Evolutionary conservation across 345 rosid species (phyloP).

Genomic region (Moringa oleifera): DNA sequence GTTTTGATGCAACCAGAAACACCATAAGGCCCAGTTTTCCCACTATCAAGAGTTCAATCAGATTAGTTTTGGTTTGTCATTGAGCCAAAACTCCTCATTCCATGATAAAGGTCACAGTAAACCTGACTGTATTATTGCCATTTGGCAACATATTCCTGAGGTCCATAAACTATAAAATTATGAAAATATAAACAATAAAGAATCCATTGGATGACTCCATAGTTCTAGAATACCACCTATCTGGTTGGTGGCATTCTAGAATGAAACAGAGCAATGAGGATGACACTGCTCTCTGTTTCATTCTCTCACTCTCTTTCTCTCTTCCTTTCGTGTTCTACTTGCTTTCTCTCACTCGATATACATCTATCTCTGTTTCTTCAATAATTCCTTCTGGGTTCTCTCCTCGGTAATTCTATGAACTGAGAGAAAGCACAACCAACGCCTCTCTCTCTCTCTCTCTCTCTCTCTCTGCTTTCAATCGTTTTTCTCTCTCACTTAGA

Average conservation of each 20-base stretch:
- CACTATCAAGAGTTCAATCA: too few relatives aligned
- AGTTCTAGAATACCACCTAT: not conserved
- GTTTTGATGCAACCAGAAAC: too few relatives aligned
- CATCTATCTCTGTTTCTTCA: too few relatives aligned
- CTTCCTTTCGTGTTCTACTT: not conserved
- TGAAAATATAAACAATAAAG: not conserved
- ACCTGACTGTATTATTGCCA: not conserved
- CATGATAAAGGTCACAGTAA: too few relatives aligned
- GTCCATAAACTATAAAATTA: too few relatives aligned
- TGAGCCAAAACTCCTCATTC: too few relatives aligned
- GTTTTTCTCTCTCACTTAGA: not conserved
- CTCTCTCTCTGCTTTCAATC: not conserved
- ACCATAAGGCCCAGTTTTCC: too few relatives aligned
- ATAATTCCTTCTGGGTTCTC: too few relatives aligned
- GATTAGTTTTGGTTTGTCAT: too few relatives aligned
- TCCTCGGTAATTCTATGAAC: slow-evolving; percentile 1
- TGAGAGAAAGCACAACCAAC: not conserved
- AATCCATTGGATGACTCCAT: not conserved
- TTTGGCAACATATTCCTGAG: not conserved
- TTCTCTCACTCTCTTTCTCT: not conserved
- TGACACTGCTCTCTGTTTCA: slow-evolving; percentile 15
- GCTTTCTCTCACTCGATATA: not conserved
- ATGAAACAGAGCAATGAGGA: slow-evolving; percentile 1
- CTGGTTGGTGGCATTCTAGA: too few relatives aligned
- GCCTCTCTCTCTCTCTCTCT: too few relatives aligned